phyloP scores from a whole-genome alignment of 148 eudicot genomes.

The Chenopodium suecicum region DNA sequence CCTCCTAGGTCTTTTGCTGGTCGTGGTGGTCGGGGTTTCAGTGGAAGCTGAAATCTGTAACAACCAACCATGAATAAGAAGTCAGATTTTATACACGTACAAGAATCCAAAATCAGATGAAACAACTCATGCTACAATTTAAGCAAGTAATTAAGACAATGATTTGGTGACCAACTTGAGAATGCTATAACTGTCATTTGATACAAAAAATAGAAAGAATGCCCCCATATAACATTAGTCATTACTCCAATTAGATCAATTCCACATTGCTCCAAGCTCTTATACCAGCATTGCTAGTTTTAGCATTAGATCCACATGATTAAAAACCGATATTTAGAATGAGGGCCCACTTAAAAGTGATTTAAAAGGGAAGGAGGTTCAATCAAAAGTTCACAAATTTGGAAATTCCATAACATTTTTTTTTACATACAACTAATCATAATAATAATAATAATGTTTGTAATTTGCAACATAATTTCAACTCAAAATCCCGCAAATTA shows the following conservation, averaged over 20 bases:
- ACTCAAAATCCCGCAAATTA: background rate
- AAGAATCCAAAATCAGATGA: background rate
- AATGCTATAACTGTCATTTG: background rate
- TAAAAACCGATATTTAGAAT: background rate
- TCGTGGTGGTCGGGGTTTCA: conserved; percentile 28
- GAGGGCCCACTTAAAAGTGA: background rate
- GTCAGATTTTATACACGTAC: background rate
- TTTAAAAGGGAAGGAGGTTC: background rate
- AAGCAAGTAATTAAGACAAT: background rate
- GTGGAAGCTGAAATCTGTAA: conserved; percentile 40
- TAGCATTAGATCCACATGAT: conserved; percentile 1
- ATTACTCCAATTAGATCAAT: conserved; percentile 1
- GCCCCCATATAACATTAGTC: background rate
- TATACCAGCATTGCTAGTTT: conserved; percentile 1
- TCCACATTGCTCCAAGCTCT: background rate
- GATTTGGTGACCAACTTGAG: background rate
- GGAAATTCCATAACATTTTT: background rate
- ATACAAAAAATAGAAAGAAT: conserved; percentile 1
- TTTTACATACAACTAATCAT: background rate
- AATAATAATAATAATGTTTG: background rate
- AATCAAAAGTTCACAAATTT: conserved; percentile 7
- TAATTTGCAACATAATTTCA: background rate
- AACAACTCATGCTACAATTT: background rate
- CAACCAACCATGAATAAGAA: conserved; percentile 7
- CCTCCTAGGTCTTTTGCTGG: conserved; percentile 46